These are phyloP conservation scores for Colletotrichum sp. DNA, from an alignment of 2,329 filamentous ascomycete genomes.

Conservation along the genomic window DNA sequence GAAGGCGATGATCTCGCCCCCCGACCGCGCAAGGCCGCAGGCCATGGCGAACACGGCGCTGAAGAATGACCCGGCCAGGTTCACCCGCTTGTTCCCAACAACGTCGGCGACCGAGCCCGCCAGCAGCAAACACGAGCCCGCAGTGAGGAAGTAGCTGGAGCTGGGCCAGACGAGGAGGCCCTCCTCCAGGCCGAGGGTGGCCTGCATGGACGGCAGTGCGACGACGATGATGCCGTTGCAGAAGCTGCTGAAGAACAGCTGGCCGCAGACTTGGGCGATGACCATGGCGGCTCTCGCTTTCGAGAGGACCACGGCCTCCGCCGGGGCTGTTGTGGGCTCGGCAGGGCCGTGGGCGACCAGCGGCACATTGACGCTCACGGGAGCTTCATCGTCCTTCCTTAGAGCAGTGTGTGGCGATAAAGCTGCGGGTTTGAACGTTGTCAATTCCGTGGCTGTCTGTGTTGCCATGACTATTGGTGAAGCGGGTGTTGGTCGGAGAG, in stretches of 20 bases:
- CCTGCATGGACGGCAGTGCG: neutral
- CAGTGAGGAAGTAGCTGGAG: neutral
- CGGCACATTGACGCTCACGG: neutral
- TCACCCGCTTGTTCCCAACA: neutral
- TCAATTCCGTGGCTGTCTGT: too few relatives aligned
- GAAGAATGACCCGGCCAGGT: slow-evolving; percentile 1
- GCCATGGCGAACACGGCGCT: neutral
- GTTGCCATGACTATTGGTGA: neutral
- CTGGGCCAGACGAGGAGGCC: neutral
- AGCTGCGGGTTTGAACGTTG: too few relatives aligned
- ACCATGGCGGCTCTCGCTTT: neutral
- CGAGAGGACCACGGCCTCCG: neutral
- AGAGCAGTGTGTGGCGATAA: too few relatives aligned
- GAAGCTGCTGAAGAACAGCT: neutral
- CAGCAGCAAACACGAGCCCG: neutral
- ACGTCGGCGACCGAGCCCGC: slow-evolving; percentile 8
- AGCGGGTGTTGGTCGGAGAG: neutral
- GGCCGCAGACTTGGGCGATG: neutral
- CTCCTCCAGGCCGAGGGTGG: neutral
- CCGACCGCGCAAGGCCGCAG: neutral
- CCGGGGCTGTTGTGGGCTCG: neutral
- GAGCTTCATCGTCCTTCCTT: too few relatives aligned
- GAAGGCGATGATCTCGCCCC: slow-evolving; percentile 2
- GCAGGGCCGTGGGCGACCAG: neutral
- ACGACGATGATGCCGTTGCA: neutral